Evolutionary conservation across 2,329 filamentous ascomycete species (phyloP), one percentile per base, ranked within the genome.

Genomic region (Gnomoniopsis sp.): DNA sequence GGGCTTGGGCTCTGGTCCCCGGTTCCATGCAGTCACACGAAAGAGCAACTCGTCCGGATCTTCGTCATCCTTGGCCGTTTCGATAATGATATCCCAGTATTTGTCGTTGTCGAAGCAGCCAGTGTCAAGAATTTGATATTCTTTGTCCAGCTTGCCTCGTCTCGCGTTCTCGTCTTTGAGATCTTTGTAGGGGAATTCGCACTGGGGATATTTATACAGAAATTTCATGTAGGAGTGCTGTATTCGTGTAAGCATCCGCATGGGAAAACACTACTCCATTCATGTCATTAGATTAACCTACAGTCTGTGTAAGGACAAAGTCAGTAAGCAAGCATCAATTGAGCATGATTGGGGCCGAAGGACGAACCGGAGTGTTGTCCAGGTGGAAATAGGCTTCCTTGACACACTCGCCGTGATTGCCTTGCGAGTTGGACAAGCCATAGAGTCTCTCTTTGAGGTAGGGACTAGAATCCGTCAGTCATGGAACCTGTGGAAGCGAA

Each of bases 181-280:
- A 64, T 96, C 87, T 72, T 97, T 83, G 78, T 98, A 98, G 2
- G 93, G 95, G 69, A 98, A 98, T 63, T 88, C 86, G 67, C 83
- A 84, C 75, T 98, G 93, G 0, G 95, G 95, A 68, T 97, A 96
- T 75, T 98, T 98, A 84, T 98, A 98, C 65, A 98, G 87, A 70
- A 88, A 96, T 74, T 98, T 98, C 93, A 98, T 98, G 79, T 98
- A 98, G 30, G 93, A 96, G 75, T 97, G 93, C 90, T 93, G 72
- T 33, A 60, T 59, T 55, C 23, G 59, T 60, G 62, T 69, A 63
- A 66, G 53, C 41, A 53, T 6, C 47, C 12, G 12, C 30, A 55
- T 59, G 10, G 23, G 47, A 15, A 21, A 44, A 33, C n/a, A n/a
- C n/a, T 15, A 19, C 21, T 11, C 23, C 22, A 22, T 23, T 21